These are phyloP conservation scores for Linnemannia schmuckeri DNA, from an alignment of 192 early-diverging fungal genomes.

Conservation along the genomic window DNA sequence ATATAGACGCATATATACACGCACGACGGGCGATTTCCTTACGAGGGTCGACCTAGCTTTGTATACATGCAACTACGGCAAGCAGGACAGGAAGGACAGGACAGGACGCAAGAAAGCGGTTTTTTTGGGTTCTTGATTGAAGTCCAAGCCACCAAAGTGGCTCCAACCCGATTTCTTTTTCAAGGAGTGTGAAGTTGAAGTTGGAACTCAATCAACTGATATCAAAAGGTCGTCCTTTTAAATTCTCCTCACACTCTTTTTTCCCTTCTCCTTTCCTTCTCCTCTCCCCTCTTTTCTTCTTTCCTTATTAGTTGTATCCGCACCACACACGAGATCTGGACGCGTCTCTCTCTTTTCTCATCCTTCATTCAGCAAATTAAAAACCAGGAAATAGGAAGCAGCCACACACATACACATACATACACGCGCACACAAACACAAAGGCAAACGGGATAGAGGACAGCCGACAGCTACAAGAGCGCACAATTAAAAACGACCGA, in stretches of 20 bases:
- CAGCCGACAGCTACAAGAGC: background rate
- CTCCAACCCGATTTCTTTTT: background rate
- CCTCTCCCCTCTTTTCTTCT: background rate
- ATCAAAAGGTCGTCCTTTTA: too few relatives aligned
- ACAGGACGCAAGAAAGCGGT: slow-evolving; percentile 7
- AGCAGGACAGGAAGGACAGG: background rate
- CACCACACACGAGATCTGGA: slow-evolving; percentile 1
- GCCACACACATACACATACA: background rate
- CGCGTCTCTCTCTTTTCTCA: background rate
- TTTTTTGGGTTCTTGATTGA: background rate
- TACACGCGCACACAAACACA: background rate
- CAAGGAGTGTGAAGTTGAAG: too few relatives aligned
- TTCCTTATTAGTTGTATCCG: background rate
- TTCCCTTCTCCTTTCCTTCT: too few relatives aligned
- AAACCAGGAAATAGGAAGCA: background rate
- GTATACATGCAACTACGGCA: background rate
- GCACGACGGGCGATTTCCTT: background rate
- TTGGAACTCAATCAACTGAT: too few relatives aligned
- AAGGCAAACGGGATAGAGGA: background rate
- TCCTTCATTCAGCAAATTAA: background rate
- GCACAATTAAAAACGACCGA: background rate
- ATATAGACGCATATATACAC: background rate
- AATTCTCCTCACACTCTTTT: background rate
- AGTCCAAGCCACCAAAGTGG: background rate
- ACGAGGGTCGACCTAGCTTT: background rate